Base-by-base conservation (phyloP, 2,329 filamentous ascomycete genomes). In the Fusarium nelsonii region DNA sequence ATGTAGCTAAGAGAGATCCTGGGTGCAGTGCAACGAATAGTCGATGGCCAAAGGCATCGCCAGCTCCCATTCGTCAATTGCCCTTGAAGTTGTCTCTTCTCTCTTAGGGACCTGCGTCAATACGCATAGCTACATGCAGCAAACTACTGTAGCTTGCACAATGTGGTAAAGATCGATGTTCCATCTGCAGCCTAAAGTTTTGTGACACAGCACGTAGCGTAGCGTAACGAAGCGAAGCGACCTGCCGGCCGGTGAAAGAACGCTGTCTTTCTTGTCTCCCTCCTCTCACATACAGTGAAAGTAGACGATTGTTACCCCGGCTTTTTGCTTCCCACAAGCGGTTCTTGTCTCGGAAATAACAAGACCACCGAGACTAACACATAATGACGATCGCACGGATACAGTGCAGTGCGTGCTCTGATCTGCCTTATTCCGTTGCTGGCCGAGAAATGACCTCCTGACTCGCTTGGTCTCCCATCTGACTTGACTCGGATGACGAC, bases 401-500 rank as follows among this genome's bases (percentile, higher is more conserved):
- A 50, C 43, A 36, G 46, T 39, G 37, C 26, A 50, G 10, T 28
- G 23, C 48, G 16, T 32, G 23, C 46, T 60, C 39, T n/a, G 41
- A 49, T 26, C 33, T 46, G 16, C 56, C 40, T 34, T 61, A 28
- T 54, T 49, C 69, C 58, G 63, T 55, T 46, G 58, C 69, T 70
- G 60, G 68, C 63, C 71, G 71, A 70, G 61, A 52, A 68, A 58
- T 48, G 64, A 62, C 67, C 69, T 71, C 69, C 71, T 74, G 72
- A 74, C 72, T 74, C 68, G 48, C 33, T 39, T 50, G 68, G 57
- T 54, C 60, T 59, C 68, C 66, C 72, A 74, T 72, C 60, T 74
- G 72, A 74, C 72, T 72, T 70, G 72, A 74, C 66, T 74, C 72
- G 72, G 66, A 74, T 74, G 72, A 73, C 70, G 72, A 73, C 57